Conservation (phyloP, 306 rosid species). For the Fragaria nilgerrensis region DNA sequence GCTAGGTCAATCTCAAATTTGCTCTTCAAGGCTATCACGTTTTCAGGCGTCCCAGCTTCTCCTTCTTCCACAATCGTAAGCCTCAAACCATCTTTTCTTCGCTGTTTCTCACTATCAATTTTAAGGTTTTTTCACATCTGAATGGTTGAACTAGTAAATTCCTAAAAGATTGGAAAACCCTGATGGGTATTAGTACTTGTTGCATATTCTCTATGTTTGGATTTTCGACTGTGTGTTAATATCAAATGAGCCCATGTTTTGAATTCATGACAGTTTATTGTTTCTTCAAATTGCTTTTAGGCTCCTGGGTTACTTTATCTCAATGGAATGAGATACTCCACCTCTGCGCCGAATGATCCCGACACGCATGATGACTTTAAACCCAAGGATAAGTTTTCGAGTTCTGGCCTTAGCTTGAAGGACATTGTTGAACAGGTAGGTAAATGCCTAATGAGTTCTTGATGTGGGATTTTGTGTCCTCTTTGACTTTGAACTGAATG, state of each 20-base stretch:
- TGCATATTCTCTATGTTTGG: neutral
- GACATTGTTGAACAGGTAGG: constrained; percentile 72
- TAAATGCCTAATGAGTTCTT: constrained; percentile 7
- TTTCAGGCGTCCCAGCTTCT: constrained; percentile 30
- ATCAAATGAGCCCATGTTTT: neutral
- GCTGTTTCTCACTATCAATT: neutral
- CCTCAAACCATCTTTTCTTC: neutral
- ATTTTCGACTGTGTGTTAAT: neutral
- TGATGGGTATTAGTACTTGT: no score
- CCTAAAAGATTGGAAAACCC: neutral
- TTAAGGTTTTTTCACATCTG: neutral
- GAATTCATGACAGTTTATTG: neutral
- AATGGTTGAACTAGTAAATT: neutral
- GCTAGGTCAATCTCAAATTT: constrained; percentile 39
- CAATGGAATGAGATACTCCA: constrained; percentile 46
- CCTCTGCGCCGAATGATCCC: constrained; percentile 51
- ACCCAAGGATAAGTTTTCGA: constrained; percentile 60
- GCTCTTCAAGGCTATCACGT: constrained; percentile 34
- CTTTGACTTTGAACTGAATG: neutral
- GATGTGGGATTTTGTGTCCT: constrained; percentile 4
- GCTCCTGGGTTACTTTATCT: constrained; percentile 37
- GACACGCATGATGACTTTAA: constrained; percentile 91
- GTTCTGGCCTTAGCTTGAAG: constrained; percentile 49
- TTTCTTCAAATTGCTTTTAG: constrained; percentile 35
- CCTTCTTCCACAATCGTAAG: constrained; percentile 35